phyloP scores from a whole-genome alignment of 2,329 filamentous ascomycete species.

The Hymenoscyphus occultus region DNA sequence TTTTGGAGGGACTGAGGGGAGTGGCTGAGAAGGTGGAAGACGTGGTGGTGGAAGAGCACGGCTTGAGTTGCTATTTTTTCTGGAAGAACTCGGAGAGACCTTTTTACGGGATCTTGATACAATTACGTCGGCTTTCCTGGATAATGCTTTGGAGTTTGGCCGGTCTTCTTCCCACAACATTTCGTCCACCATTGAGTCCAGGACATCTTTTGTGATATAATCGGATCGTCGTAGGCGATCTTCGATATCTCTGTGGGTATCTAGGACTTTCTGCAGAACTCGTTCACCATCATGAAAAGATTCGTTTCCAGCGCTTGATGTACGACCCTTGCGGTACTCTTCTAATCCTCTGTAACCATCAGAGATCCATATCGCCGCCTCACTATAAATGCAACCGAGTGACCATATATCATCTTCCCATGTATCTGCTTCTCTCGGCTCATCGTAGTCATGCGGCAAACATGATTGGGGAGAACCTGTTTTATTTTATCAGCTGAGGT shows the following conservation, averaged over 20 bases:
- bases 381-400: conserved; percentile 37
- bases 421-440: conserved; percentile 8
- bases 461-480: conserved; percentile 7
- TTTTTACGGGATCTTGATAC: conserved; percentile 22
- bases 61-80: conserved; percentile 15
- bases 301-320: conserved; percentile 18
- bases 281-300: conserved; percentile 32
- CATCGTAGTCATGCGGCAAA: conserved; percentile 16
- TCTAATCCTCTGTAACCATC: conserved; percentile 27
- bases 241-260: conserved; percentile 28
- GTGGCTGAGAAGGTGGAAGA: conserved; percentile 20
- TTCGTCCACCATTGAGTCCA: conserved; percentile 28
- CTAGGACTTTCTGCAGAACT: conserved; percentile 26
- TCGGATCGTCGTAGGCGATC: conserved; percentile 29
- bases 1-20: conserved; percentile 21
- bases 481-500: conserved; percentile 14
- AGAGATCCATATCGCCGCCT: conserved; percentile 34
- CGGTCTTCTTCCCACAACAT: conserved; percentile 30
- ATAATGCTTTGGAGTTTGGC: conserved; percentile 25
- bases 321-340: conserved; percentile 22
- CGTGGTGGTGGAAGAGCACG: conserved; percentile 19
- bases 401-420: conserved; percentile 37
- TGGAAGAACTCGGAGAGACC: conserved; percentile 10
- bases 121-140: conserved; percentile 25
- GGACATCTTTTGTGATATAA: conserved; percentile 29